Conservation (phyloP, 108 stramenopile genomes). For the Cyclostephanos tholiformis region DNA sequence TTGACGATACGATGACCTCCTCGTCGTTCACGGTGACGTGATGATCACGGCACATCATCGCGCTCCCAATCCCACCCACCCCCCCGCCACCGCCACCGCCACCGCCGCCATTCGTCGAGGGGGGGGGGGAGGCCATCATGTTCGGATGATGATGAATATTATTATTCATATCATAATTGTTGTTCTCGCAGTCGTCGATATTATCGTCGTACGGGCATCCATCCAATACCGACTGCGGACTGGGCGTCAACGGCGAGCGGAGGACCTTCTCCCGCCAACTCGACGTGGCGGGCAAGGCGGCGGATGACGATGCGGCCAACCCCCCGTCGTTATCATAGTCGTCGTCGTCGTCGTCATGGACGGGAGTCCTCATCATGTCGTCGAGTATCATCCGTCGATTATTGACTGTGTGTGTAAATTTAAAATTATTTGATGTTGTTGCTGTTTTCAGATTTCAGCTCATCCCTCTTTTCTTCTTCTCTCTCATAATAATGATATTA, state of each 20-base stretch:
- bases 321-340: neutral
- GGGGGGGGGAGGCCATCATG: no score
- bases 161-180: neutral
- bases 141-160: no score
- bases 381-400: neutral
- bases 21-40: conserved; percentile 6
- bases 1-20: neutral
- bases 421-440: no score
- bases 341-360: neutral
- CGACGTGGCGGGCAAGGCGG: neutral
- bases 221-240: neutral
- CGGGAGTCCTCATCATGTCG: neutral
- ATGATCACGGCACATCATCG: neutral
- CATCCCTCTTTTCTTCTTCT: no score
- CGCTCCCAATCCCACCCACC: no score
- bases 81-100: neutral
- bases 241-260: neutral
- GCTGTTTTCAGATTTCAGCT: no score
- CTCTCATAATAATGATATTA: no score
- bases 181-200: neutral
- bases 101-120: no score
- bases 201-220: neutral
- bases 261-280: no score
- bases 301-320: no score
- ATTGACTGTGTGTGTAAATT: no score